Conservation (phyloP, 257 asterid species). For the Echites panduratus region DNA sequence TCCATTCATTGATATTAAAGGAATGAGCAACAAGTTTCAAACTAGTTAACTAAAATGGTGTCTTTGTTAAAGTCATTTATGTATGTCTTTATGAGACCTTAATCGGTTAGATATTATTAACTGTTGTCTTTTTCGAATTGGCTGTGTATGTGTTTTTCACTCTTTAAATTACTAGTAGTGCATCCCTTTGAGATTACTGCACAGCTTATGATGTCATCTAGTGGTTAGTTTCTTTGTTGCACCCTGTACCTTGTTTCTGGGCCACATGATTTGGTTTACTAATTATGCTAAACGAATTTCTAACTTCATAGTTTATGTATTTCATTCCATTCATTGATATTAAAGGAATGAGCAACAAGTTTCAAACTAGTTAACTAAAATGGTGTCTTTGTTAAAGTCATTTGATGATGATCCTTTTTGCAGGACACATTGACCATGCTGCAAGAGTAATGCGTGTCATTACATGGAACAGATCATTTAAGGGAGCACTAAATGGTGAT, state of each 20-base stretch:
- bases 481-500: constrained; percentile 59
- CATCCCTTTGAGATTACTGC: constrained; percentile 9
- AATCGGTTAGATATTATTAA: not conserved
- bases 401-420: constrained; percentile 23
- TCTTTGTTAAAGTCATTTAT: constrained; percentile 11
- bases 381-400: constrained; percentile 4
- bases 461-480: constrained; percentile 92
- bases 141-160: not conserved
- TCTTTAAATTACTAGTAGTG: not conserved
- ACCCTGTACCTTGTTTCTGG: not conserved
- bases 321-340: not conserved
- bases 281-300: not conserved
- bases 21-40: not conserved
- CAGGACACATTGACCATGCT: constrained; percentile 97
- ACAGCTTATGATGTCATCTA: not conserved
- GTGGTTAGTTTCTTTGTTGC: not conserved
- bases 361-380: not conserved
- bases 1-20: not conserved
- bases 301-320: not conserved
- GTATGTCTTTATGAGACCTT: not conserved
- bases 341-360: constrained; percentile 1
- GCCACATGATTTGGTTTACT: not conserved
- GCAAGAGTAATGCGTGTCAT: constrained; percentile 93
- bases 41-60: not conserved
- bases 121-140: not conserved